Base-by-base conservation (phyloP, 371 early-diverging fungal genomes). In the Polyrhizophydium stewartii region DNA sequence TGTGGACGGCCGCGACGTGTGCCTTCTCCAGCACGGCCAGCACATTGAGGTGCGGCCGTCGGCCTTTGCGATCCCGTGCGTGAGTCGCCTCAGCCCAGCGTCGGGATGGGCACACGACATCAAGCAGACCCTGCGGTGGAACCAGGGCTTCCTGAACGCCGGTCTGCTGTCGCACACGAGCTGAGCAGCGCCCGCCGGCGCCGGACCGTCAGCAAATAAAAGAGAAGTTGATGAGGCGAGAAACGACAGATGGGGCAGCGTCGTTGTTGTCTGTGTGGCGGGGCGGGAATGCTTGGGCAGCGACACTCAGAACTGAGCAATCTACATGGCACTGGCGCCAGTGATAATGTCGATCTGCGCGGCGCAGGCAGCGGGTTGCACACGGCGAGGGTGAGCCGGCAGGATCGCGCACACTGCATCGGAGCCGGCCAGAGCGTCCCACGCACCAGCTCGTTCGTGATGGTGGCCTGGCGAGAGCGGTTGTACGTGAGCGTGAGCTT, bases 391-490 rank as follows among this genome's bases (percentile, higher is more conserved):
- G 22, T 49, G 1, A 13, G 5, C 7, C 31, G 43, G 22, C 41
- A 35, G 51, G 25, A 25, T 9, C 31, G 43, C 35, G n/a, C 19
- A 12, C 21, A 2, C 43, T 35, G 24, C 37, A 6, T 22, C 17
- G 25, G 56, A 30, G 67, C 81, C 78, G 33, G 37, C 40, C 38
- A 63, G 27, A 55, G 38, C 10, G 65, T 57, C 43, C 62, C 61
- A 65, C 70, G 55, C 50, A 73, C 89, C 66, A 96, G 85, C 77
- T 96, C 95, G 85, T 95, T 96, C 73, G 97, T 96, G 79, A 96
- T 96, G 66, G 87, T 87, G 62, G 97, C 94, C 77, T 96, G 97
- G 79, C 97, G 92, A 81, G 90, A 88, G 71, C 96, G 90, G 86
- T 96, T 95, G 85, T 87, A 96, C 59, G 85, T 85, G 74, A 96